phyloP scores from a whole-genome alignment of 768 basidiomycete genomes.

The Glaciozyma martinii region DNA sequence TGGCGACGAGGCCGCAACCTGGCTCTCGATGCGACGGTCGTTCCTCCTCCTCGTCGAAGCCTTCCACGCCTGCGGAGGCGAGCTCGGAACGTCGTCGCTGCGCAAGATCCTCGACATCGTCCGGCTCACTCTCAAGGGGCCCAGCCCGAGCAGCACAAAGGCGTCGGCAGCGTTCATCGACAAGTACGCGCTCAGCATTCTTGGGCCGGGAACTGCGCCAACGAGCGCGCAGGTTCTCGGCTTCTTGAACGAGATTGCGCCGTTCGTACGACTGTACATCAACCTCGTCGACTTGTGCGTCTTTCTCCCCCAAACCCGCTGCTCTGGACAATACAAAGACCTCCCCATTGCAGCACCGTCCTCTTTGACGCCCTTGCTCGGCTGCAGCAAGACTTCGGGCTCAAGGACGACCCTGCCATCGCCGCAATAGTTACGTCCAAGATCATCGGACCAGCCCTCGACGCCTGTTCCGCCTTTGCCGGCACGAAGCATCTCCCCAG shows the following conservation, averaged over 20 bases:
- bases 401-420: constrained; percentile 30
- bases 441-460: constrained; percentile 43
- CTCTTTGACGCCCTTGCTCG: constrained; percentile 40
- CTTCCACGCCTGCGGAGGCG: constrained; percentile 16
- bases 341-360: constrained; percentile 41
- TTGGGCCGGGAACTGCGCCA: constrained; percentile 45
- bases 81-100: constrained; percentile 11
- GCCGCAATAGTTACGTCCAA: constrained; percentile 38
- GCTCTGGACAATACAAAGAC: too few relatives aligned
- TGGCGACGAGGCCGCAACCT: background rate
- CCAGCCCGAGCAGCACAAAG: constrained; percentile 39
- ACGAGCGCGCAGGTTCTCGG: constrained; percentile 47
- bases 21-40: background rate
- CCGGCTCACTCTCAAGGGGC: constrained; percentile 52
- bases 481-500: constrained; percentile 45
- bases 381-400: background rate
- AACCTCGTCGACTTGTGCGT: constrained; percentile 43
- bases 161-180: constrained; percentile 50
- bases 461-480: constrained; percentile 47
- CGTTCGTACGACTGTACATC: constrained; percentile 50
- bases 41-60: constrained; percentile 9
- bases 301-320: too few relatives aligned
- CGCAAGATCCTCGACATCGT: constrained; percentile 47
- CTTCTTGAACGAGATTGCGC: constrained; percentile 52
- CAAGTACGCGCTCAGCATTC: constrained; percentile 47